Base-by-base conservation (phyloP, 768 basidiomycete genomes). In the Boletus patriciae region DNA sequence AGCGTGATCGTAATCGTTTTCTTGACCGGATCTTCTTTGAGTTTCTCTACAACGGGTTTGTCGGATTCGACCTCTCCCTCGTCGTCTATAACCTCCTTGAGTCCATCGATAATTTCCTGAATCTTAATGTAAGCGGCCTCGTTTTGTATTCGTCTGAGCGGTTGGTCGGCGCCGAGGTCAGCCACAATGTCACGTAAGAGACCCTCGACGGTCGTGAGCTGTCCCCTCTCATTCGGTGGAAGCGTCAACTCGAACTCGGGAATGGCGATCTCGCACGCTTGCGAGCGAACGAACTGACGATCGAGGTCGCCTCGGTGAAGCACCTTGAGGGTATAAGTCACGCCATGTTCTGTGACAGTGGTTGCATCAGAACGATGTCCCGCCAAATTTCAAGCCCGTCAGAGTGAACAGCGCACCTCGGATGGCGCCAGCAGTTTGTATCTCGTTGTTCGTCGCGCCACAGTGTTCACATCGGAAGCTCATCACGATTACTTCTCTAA, bases 381-480 rank as follows among this genome's bases (percentile, higher is more conserved):
- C 16, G 13, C 6, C 16, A 19, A 9, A 33, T 19, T 23, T 21
- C 13, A 12, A 19, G 46, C 10, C 9, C 23, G 6, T 54, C 16
- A 29, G 21, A 13, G 11, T 3, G 4, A 31, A 23, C 16, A n/a
- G 41, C 87, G 62, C 65, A 92, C 95, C 85, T 79, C 90, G 81
- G 53, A 96, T 94, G 49, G 80, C 70, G 7, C 91, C 90, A 0
- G 97, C 97, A 9, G 91, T 84, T 66, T 98, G 94, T 44, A 96
- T 87, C 74, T 98, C 96, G 70, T 96, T 99, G 73, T 99, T 98
- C 40, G 80, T 71, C 61, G 79, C 74, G 10, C 94, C 94, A 65
- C 97, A 99, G 66, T 94, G 87, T 55, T 96, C 92, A 70, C 97
- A 99, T 54, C 88, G 83, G 77, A 99, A 99, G 38, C 93, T 95